Percentiles rank a stretch among this genome's conserved stretches.
Evolutionary conservation across 75 land plant genomes (phyloP).

Genomic region (Selaginella tamariscina): DNA sequence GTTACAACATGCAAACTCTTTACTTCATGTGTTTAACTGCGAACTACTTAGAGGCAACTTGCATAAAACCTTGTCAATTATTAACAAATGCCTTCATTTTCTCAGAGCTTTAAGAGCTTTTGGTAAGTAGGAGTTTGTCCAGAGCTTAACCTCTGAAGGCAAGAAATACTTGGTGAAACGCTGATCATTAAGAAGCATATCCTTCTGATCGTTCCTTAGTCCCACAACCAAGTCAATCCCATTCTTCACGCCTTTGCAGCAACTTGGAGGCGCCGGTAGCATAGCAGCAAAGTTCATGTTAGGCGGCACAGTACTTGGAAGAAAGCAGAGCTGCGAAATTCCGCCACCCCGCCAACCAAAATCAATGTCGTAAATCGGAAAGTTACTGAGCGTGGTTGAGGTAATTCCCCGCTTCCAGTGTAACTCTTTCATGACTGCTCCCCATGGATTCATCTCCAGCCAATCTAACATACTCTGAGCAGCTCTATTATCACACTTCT

Average conservation of each 20-base stretch:
- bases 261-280: not conserved
- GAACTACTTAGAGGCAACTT: no score
- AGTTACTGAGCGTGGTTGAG: not conserved
- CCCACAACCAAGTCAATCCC: not conserved
- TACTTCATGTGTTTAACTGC: no score
- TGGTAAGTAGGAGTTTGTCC: no score
- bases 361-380: not conserved
- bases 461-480: not conserved
- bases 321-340: conserved; percentile 1
- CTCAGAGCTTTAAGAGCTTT: no score
- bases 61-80: no score
- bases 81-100: no score
- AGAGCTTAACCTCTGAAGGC: not conserved
- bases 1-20: no score
- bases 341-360: not conserved
- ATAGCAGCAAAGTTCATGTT: not conserved
- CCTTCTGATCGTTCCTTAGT: not conserved
- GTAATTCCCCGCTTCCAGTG: not conserved
- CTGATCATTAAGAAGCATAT: not conserved
- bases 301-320: not conserved
- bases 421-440: not conserved
- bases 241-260: no score
- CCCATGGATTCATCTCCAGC: not conserved
- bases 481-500: not conserved
- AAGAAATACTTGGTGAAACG: not conserved